These are phyloP conservation scores for Saxispiralis lemnorum DNA, from an alignment of 495 filamentous ascomycete genomes.

Conservation along the genomic window DNA sequence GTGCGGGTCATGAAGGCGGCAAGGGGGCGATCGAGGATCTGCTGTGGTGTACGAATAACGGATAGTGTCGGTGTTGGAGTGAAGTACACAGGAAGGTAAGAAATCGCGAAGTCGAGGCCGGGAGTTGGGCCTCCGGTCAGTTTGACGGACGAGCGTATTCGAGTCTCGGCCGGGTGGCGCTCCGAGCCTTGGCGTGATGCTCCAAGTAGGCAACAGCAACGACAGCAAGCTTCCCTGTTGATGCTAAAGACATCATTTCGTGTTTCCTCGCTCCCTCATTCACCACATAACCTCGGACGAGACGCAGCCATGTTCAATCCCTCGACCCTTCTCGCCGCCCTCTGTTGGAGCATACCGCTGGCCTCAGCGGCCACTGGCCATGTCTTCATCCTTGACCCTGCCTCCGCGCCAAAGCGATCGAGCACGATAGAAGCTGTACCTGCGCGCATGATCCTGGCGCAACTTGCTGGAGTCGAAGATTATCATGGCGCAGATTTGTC, in stretches of 20 bases:
- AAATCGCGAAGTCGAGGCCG: no score
- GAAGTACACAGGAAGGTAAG: not conserved
- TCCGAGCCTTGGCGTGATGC: not conserved
- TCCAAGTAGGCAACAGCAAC: not conserved
- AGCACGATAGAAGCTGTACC: slow-evolving; percentile 21
- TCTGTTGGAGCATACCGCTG: slow-evolving; percentile 1
- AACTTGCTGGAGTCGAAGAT: slow-evolving; percentile 34
- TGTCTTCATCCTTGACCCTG: slow-evolving; percentile 21
- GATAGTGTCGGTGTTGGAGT: not conserved
- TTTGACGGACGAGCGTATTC: not conserved
- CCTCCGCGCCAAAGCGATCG: slow-evolving; percentile 12
- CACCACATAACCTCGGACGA: not conserved
- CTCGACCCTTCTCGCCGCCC: not conserved
- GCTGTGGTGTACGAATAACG: not conserved
- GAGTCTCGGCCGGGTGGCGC: no score
- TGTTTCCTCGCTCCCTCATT: not conserved
- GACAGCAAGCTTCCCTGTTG: no score
- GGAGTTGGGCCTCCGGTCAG: not conserved
- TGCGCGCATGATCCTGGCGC: slow-evolving; percentile 37
- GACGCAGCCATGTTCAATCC: slow-evolving; percentile 2
- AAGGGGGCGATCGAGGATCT: no score
- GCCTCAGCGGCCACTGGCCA: slow-evolving; percentile 5
- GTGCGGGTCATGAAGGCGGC: no score
- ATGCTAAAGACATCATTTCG: no score
- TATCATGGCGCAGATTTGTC: slow-evolving; percentile 31